Evolutionary conservation across 257 asterid genomes (phyloP), one percentile per base, ranked within the genome.

Genomic region (Nicotiana undulata): DNA sequence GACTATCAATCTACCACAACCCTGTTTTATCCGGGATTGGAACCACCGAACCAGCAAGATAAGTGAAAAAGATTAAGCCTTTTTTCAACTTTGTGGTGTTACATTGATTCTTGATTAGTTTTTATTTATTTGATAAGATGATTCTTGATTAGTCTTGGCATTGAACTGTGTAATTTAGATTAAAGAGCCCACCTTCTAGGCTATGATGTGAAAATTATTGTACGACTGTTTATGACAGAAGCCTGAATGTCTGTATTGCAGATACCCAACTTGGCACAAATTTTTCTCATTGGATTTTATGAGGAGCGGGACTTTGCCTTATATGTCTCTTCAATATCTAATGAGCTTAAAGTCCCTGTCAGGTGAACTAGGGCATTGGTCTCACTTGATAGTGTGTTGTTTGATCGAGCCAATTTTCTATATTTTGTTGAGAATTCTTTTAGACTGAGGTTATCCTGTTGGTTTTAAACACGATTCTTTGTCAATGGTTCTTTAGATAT

Each of bases 261-360:
- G 98, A 91, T 93, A 81, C 91, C 94, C 24, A 92, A 91, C 82
- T 85, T 92, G 83, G 93, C 85, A 52, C 95, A 90, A 82, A 86
- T 92, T 67, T 91, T 87, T 88, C 93, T 92, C 3, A 82, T 94
- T 77, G 98, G 97, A n/a, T 88, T 88, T 84, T 90, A 91, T 58
- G 96, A 93, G 85, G 97, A 92, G 86, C 81, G 90, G 44, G 96
- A 92, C 58, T 93, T 92, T 55, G 88, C 93, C 2, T 70, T 88
- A 26, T 90, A 91, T 77, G 89, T 90, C 79, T 92, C 98, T 82
- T 90, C 97, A 32, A 88, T 93, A 78, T 93, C 98, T 34, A 91
- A 86, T 77, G 96, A 91, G 90, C 96, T 92, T 81, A 88, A 67
- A 88, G 91, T 93, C 76, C 97, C 98, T 59, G 98, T 93, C 74